Evolutionary conservation across 768 basidiomycete species (phyloP).

Genomic region (Ramaria sp.): DNA sequence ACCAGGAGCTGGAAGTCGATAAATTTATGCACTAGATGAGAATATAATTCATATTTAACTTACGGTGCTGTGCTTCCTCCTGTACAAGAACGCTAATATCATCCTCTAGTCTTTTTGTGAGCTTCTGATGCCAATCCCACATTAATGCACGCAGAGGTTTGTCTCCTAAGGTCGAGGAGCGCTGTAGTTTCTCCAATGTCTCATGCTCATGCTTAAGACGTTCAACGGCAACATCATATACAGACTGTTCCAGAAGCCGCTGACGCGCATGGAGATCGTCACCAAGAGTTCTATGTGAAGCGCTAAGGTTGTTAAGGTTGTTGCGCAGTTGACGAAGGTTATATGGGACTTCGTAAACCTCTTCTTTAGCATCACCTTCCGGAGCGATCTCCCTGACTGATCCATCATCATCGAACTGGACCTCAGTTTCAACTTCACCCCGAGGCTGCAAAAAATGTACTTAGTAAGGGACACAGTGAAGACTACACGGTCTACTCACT

Average conservation of each 20-base stretch:
- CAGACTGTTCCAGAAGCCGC: slow-evolving; percentile 73
- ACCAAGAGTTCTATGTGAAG: slow-evolving; percentile 51
- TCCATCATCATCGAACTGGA: slow-evolving; percentile 10
- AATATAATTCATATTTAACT: not conserved
- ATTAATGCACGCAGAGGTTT: slow-evolving; percentile 62
- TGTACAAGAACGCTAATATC: slow-evolving; percentile 38
- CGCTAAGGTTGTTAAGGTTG: slow-evolving; percentile 51
- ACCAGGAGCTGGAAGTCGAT: not conserved
- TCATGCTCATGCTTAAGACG: slow-evolving; percentile 56
- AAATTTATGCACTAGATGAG: not conserved
- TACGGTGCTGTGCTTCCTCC: slow-evolving; percentile 21
- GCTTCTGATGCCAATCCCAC: slow-evolving; percentile 72
- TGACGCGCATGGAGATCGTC: slow-evolving; percentile 68
- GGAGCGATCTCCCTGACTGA: slow-evolving; percentile 1
- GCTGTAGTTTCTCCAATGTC: slow-evolving; percentile 36
- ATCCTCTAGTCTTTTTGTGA: slow-evolving; percentile 37
- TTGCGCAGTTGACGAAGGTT: slow-evolving; percentile 62
- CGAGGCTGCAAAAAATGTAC: not conserved
- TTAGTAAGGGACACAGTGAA: not conserved
- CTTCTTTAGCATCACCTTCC: slow-evolving; percentile 10
- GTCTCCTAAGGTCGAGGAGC: slow-evolving; percentile 25
- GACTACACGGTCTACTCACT: slow-evolving; percentile 18
- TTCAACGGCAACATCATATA: slow-evolving; percentile 71
- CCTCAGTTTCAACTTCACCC: slow-evolving; percentile 9
- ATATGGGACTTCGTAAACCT: slow-evolving; percentile 45